A percentile compares a stretch with the other conserved stretches of the same genome.
Evolutionary conservation across 805 yeast species (phyloP).

Genomic region (Limtongia smithiae): DNA sequence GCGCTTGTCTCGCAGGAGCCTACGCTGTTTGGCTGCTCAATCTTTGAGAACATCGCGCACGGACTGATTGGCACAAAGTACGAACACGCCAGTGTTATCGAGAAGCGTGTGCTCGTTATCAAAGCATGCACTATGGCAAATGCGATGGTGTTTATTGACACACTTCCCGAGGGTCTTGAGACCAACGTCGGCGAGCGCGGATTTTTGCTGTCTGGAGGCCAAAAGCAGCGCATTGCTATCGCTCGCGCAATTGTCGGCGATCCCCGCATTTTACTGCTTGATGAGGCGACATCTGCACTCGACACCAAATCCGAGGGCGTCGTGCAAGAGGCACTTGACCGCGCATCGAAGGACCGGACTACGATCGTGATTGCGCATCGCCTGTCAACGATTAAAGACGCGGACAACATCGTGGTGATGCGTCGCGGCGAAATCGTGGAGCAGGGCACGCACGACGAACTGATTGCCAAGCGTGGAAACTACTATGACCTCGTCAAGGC

Average conservation of each 20-base stretch:
- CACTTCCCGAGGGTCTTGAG: conserved; percentile 53
- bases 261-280: conserved; percentile 54
- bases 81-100: conserved; percentile 38
- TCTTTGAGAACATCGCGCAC: conserved; percentile 72
- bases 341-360: conserved; percentile 36
- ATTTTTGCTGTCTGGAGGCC: conserved; percentile 64
- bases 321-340: conserved; percentile 49
- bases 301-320: conserved; percentile 59
- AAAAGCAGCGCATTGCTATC: conserved; percentile 58
- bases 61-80: conserved; percentile 47
- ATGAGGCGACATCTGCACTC: conserved; percentile 65
- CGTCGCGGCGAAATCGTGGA: conserved; percentile 45
- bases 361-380: conserved; percentile 53
- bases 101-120: conserved; percentile 39
- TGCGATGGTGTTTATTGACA: conserved; percentile 46
- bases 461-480: conserved; percentile 29
- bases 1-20: conserved; percentile 61
- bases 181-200: conserved; percentile 51
- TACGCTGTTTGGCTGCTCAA: conserved; percentile 67
- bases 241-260: conserved; percentile 55
- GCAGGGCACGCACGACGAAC: conserved; percentile 37
- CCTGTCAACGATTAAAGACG: conserved; percentile 47
- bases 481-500: conserved; percentile 32
- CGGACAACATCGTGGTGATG: conserved; percentile 47
- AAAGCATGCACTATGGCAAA: conserved; percentile 51